Conservation (phyloP, 2,329 filamentous ascomycete genomes). For the Colletotrichum neosansevieriae region DNA sequence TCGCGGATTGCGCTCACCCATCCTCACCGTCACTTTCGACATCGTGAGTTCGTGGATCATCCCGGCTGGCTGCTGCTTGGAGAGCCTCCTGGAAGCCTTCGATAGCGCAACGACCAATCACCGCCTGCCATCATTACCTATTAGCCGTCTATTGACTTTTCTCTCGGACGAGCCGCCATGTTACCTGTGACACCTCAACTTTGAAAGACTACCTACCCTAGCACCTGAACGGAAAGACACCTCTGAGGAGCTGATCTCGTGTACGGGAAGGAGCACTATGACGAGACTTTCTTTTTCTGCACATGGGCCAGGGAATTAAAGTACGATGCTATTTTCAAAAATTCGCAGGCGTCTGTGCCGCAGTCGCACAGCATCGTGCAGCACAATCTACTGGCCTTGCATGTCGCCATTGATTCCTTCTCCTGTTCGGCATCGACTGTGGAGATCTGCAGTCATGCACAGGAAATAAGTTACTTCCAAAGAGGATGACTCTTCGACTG, state of each 20-base stretch:
- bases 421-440: conserved; percentile 16
- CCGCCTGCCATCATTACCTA: not conserved
- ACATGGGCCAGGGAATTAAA: conserved; percentile 4
- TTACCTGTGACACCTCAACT: conserved; percentile 22
- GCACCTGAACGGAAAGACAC: not conserved
- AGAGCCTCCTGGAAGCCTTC: conserved; percentile 23
- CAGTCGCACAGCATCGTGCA: conserved; percentile 19
- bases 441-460: conserved; percentile 22
- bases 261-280: not conserved
- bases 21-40: conserved; percentile 32
- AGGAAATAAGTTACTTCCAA: conserved; percentile 20
- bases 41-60: conserved; percentile 31
- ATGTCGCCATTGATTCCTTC: conserved; percentile 6
- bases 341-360: conserved; percentile 22
- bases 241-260: conserved; percentile 13
- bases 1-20: conserved; percentile 20
- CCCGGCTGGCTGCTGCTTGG: conserved; percentile 14
- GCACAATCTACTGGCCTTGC: conserved; percentile 23
- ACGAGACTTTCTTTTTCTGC: not conserved
- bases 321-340: conserved; percentile 20
- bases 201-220: conserved; percentile 3
- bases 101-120: conserved; percentile 15
- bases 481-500: conserved; percentile 19
- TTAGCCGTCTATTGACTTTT: conserved; percentile 28
- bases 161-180: conserved; percentile 25